phyloP scores from a whole-genome alignment of 75 land plant genomes.

The Pinus tabuliformis region DNA sequence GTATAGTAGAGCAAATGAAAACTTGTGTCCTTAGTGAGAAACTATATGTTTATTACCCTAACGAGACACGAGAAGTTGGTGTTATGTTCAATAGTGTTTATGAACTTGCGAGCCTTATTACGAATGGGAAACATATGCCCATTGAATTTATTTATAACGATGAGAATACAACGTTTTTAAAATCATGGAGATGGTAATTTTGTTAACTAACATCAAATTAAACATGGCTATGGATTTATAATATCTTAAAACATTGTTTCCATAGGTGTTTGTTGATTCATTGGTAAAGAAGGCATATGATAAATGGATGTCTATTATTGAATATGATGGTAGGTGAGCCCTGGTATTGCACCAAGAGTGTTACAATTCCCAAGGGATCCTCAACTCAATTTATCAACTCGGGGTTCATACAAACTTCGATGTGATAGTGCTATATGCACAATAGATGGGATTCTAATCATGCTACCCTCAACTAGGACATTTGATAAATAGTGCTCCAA shows the following conservation, averaged over 20 bases:
- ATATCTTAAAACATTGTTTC: neutral
- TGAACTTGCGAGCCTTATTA: constrained; percentile 74
- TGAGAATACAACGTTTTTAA: constrained; percentile 44
- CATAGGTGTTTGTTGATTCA: constrained; percentile 72
- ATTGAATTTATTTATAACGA: constrained; percentile 72
- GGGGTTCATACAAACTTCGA: too few relatives aligned
- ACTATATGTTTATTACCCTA: constrained; percentile 79
- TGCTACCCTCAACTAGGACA: too few relatives aligned
- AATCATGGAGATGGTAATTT: too few relatives aligned
- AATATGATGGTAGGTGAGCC: constrained; percentile 93
- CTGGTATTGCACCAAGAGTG: too few relatives aligned
- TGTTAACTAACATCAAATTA: neutral
- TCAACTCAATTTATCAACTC: too few relatives aligned
- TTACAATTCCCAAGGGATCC: too few relatives aligned
- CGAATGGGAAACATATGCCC: constrained; percentile 53
- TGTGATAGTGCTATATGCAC: too few relatives aligned
- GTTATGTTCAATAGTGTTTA: constrained; percentile 86
- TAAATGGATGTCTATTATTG: constrained; percentile 75
- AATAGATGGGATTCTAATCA: too few relatives aligned
- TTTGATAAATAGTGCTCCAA: too few relatives aligned
- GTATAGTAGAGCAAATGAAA: constrained; percentile 85
- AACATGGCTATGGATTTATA: neutral
- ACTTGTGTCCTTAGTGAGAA: constrained; percentile 89
- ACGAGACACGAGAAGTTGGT: constrained; percentile 63
- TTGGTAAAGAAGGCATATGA: constrained; percentile 87